Conservation (phyloP, 768 basidiomycete genomes). For the Mrakia hoshinonis region DNA sequence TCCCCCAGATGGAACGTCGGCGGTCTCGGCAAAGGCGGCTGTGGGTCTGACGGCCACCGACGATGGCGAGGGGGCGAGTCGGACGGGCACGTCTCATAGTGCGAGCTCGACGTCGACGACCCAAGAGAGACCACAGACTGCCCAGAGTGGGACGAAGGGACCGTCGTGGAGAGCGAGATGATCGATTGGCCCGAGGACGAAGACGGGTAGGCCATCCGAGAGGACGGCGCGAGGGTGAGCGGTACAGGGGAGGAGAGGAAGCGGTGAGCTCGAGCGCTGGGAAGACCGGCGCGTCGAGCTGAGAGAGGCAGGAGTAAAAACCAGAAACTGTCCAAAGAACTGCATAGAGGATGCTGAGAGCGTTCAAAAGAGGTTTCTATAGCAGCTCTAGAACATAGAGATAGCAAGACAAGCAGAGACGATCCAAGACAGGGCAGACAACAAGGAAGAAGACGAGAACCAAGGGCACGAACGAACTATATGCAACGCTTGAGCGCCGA, state of each 20-base stretch:
- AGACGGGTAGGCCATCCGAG: neutral
- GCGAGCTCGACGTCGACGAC: neutral
- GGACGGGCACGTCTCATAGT: neutral
- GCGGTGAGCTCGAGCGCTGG: neutral
- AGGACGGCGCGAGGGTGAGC: neutral
- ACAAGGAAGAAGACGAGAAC: too few relatives aligned
- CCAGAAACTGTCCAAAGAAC: too few relatives aligned
- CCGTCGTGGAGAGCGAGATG: neutral
- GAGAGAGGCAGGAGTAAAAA: too few relatives aligned
- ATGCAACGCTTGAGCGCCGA: too few relatives aligned
- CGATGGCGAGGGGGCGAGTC: neutral
- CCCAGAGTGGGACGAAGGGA: neutral
- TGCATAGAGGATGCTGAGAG: too few relatives aligned
- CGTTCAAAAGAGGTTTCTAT: too few relatives aligned
- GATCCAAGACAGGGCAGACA: too few relatives aligned
- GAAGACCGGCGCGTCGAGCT: too few relatives aligned
- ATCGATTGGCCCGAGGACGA: neutral
- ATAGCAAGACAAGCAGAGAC: too few relatives aligned
- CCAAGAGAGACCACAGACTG: neutral
- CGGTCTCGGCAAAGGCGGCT: neutral
- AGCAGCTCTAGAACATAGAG: too few relatives aligned
- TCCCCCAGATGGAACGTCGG: neutral
- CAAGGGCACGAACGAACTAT: too few relatives aligned
- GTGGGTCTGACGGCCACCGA: neutral
- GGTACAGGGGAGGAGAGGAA: neutral